phyloP scores from a whole-genome alignment of 1,139 yeast genomes.

The Sugiyamaella castrensis region DNA sequence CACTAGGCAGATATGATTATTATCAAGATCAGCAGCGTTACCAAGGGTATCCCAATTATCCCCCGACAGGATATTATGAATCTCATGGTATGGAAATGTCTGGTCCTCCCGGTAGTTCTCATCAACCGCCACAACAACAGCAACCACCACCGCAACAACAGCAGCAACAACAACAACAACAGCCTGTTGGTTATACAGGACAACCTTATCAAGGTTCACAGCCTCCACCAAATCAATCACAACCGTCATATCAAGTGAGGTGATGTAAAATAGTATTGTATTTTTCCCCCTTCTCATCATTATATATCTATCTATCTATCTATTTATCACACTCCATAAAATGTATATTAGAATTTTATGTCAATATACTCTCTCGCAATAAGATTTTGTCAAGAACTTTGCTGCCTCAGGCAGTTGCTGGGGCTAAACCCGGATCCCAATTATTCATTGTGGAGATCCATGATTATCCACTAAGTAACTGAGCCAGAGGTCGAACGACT shows the following conservation, averaged over 20 bases:
- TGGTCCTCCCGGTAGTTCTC: no score
- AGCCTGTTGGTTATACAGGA: slow-evolving; percentile 3
- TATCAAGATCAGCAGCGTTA: slow-evolving; percentile 8
- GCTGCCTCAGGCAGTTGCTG: no score
- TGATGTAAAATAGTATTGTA: not conserved
- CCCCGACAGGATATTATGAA: slow-evolving; percentile 7
- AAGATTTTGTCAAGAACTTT: no score
- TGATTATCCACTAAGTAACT: not conserved
- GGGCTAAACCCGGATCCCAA: no score
- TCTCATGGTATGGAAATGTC: slow-evolving; percentile 5
- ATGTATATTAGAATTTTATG: slow-evolving; percentile 10
- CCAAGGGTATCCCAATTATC: slow-evolving; percentile 1
- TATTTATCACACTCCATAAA: slow-evolving; percentile 8
- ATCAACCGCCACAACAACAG: not conserved
- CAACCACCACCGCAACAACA: slow-evolving; percentile 6
- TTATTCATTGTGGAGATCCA: no score
- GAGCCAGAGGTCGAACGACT: not conserved
- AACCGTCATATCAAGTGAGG: slow-evolving; percentile 11
- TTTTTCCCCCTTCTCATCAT: no score
- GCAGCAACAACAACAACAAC: slow-evolving; percentile 5
- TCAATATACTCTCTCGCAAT: not conserved
- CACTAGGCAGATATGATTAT: slow-evolving; percentile 16
- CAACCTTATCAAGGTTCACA: not conserved
- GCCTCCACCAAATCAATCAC: slow-evolving; percentile 2
- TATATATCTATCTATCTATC: not conserved